Base-by-base conservation (phyloP, 106 monocot genomes). In the Acanthochlamys bracteata region DNA sequence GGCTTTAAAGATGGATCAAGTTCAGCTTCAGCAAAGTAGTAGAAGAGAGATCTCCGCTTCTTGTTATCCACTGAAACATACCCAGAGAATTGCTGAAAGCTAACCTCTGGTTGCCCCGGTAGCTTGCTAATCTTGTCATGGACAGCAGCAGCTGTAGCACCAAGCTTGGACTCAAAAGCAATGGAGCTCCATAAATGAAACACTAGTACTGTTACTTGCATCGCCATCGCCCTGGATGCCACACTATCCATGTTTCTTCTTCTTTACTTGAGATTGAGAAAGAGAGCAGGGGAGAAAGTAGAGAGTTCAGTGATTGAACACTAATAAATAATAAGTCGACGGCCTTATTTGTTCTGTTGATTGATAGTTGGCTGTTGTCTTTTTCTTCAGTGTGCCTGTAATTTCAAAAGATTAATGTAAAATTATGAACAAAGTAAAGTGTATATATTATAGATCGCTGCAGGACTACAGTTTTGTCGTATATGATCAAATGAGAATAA, bases 21-120 rank as follows among this genome's bases (percentile, higher is more conserved):
- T 71, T 88, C 90, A 46, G 96, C 91, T 60, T 91, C 96, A 19
- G 70, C 91, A 59, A 98, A 98, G 74, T 92, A 98, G 96, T 91
- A 98, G 71, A 91, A 98, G 43, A 98, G 81, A 39, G 76, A 72
- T 53, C 96, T 78, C 41, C 69, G 64, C 55, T 74, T 74, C 64
- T 43, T 70, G 22, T 80, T 74, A 25, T 85, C 91, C 26, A 98
- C 96, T 20, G 75, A 67, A 24, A 98, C 64, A 78, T 98, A 98
- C 53, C 96, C 96, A 41, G 91, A 81, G 73, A 73, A 88, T 62
- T 98, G 96, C 59, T 77, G 75, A 75, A 98, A 98, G 66, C 53
- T 83, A 41, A 98, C 85, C 26, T 83, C 75, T 4, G 96, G 85
- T 55, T 98, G 96, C n/a, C 96, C 91, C 8, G 96, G 96, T 12